Base-by-base conservation (phyloP, 1,284 basidiomycete genomes). In the Puccinia hordei region DNA sequence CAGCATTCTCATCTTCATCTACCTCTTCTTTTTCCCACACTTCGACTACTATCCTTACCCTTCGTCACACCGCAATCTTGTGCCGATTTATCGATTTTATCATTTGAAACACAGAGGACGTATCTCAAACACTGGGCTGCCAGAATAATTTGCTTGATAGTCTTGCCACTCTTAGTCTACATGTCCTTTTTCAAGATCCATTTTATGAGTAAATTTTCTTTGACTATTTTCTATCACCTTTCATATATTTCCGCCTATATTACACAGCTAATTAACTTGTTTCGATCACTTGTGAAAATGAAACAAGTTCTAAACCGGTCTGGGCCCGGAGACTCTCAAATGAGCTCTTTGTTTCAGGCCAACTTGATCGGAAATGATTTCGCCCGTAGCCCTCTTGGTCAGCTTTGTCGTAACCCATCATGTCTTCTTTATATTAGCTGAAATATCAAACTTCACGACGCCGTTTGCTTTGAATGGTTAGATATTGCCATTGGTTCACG, bases 271-370 rank as follows among this genome's bases (percentile, higher is more conserved):
- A 71, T 71, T 33, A 22, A 53, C 10, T 8, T n/a, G 13, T 53
- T 61, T 61, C 33, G 4, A 41, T 63, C 49, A 33, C 30, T 22
- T 13, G 41, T 63, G 6, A 41, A 61, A 38, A 3, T 35, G 19
- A 73, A 73, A n/a, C n/a, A 95, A 85, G 90, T 99, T 83, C 88
- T 99, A 73, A 97, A 93, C 86, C 93, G 94, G 82, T 93, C 93
- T 4, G 96, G 96, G 59, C 93, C 96, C 10, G 96, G 96, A 27
- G 96, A 99, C 85, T 92, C 95, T 0, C 96, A 99, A 86, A 99
- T 99, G 96, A 94, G 92, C 86, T 96, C 94, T 4, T 88, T 99
- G 35, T 99, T 99, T 90, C 96, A 99, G 86, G 94, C 95, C n/a
- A 94, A 98, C 84, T 89, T 99, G 4, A 88, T 90, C 35, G 97